phyloP scores from a whole-genome alignment of 1,284 basidiomycete genomes.

The Peniophora sp. region DNA sequence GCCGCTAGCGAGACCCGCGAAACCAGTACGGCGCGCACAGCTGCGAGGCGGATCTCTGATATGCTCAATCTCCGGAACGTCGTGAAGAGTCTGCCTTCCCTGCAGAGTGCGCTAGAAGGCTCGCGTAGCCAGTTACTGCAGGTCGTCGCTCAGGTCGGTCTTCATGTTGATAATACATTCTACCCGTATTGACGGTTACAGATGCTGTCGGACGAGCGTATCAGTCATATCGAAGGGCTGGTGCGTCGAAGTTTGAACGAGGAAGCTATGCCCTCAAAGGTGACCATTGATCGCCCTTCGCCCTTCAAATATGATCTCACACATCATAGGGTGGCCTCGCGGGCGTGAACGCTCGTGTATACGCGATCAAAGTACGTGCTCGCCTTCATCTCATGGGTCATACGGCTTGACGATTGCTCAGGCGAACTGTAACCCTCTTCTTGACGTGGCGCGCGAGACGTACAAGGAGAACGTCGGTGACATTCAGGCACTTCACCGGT shows the following conservation, averaged over 20 bases:
- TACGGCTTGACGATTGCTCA: constrained; percentile 17
- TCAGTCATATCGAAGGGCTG: constrained; percentile 52
- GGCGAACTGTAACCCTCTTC: constrained; percentile 73
- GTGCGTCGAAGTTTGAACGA: constrained; percentile 68
- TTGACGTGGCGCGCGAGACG: constrained; percentile 90
- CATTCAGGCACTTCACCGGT: constrained; percentile 60
- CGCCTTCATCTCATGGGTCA: no score
- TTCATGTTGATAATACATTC: neutral
- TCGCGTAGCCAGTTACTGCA: constrained; percentile 52
- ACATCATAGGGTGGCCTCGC: constrained; percentile 58
- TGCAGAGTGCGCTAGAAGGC: constrained; percentile 54
- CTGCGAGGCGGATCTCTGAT: constrained; percentile 63
- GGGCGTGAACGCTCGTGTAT: constrained; percentile 69
- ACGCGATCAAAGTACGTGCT: constrained; percentile 66
- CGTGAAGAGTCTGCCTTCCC: constrained; percentile 54
- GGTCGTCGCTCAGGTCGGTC: constrained; percentile 51
- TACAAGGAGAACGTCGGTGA: constrained; percentile 87
- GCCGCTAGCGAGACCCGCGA: constrained; percentile 51
- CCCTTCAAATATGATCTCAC: neutral
- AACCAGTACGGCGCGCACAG: constrained; percentile 48
- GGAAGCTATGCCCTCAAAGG: constrained; percentile 52
- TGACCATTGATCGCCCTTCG: no score
- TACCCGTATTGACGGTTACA: constrained; percentile 22
- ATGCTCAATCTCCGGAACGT: constrained; percentile 70
- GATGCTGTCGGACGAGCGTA: constrained; percentile 67